Percentiles rank a stretch among this genome's conserved stretches.
phyloP scores from a whole-genome alignment of 768 basidiomycete genomes.

The Rhodotorula babjevae region DNA sequence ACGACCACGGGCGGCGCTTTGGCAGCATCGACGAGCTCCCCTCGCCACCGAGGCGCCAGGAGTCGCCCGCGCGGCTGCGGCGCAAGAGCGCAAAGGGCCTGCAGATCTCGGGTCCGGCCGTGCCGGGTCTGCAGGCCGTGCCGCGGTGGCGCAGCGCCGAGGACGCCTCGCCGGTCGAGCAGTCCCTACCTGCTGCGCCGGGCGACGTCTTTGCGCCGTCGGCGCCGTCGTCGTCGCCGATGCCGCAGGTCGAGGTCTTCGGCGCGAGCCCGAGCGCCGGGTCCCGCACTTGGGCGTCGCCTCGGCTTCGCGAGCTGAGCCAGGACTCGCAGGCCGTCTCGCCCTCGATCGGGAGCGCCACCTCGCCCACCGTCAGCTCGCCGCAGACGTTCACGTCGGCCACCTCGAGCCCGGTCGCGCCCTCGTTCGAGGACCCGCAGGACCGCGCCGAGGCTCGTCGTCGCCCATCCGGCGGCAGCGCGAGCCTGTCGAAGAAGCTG shows the following conservation, averaged over 20 bases:
- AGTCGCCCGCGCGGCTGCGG: neutral
- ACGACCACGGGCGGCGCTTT: neutral
- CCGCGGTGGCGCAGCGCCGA: neutral
- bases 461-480: neutral
- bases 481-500: slow-evolving; percentile 12
- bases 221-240: neutral
- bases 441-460: neutral
- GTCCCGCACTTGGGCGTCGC: neutral
- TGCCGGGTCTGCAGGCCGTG: neutral
- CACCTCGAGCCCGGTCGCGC: neutral
- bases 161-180: slow-evolving; percentile 1
- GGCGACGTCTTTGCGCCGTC: slow-evolving; percentile 13
- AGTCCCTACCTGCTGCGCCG: neutral
- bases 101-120: slow-evolving; percentile 2
- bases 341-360: too few relatives aligned
- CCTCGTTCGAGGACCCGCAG: neutral
- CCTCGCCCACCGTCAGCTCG: neutral
- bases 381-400: slow-evolving; percentile 5
- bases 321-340: neutral
- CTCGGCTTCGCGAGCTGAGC: neutral
- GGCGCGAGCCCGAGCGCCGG: neutral
- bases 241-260: neutral
- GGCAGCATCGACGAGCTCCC: neutral
- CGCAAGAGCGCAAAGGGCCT: slow-evolving; percentile 3
- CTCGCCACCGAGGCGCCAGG: neutral